Conservation (phyloP, 2,329 filamentous ascomycete species). For the Aaosphaeria pasadenensis region DNA sequence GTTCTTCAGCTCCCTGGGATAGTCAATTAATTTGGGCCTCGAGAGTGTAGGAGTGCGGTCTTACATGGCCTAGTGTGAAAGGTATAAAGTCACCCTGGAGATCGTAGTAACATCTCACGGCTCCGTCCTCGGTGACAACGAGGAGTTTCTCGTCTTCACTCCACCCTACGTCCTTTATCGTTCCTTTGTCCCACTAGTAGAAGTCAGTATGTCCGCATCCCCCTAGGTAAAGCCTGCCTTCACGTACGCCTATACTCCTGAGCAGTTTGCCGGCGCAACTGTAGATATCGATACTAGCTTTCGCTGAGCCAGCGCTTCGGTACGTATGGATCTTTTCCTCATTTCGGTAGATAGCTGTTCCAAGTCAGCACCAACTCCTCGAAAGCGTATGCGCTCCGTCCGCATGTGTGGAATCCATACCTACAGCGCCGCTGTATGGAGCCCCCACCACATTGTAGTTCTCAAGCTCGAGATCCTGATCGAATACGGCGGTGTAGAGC, state of each 20-base stretch:
- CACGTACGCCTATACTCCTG: constrained; percentile 64
- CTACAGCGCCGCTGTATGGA: constrained; percentile 88
- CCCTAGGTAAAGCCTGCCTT: constrained; percentile 2
- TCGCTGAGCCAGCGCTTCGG: constrained; percentile 66
- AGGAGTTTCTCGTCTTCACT: constrained; percentile 92
- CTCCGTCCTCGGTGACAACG: constrained; percentile 84
- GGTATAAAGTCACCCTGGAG: constrained; percentile 94
- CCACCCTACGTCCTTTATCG: constrained; percentile 88
- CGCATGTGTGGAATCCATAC: constrained; percentile 49
- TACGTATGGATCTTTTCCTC: constrained; percentile 80
- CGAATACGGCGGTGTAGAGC: constrained; percentile 90
- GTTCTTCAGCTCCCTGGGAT: constrained; percentile 71
- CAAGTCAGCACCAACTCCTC: constrained; percentile 20
- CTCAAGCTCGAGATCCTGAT: constrained; percentile 89
- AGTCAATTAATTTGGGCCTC: background rate
- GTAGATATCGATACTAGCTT: constrained; percentile 90
- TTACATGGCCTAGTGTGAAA: constrained; percentile 80
- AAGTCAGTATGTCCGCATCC: constrained; percentile 9
- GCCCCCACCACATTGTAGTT: constrained; percentile 90
- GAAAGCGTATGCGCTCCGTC: background rate
- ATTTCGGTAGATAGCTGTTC: constrained; percentile 79
- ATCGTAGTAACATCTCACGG: constrained; percentile 84
- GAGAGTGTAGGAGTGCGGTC: constrained; percentile 4
- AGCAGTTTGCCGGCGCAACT: constrained; percentile 88
- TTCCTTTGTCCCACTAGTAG: constrained; percentile 77